phyloP scores from a whole-genome alignment of 768 basidiomycete species.

The Collybia mongolica region DNA sequence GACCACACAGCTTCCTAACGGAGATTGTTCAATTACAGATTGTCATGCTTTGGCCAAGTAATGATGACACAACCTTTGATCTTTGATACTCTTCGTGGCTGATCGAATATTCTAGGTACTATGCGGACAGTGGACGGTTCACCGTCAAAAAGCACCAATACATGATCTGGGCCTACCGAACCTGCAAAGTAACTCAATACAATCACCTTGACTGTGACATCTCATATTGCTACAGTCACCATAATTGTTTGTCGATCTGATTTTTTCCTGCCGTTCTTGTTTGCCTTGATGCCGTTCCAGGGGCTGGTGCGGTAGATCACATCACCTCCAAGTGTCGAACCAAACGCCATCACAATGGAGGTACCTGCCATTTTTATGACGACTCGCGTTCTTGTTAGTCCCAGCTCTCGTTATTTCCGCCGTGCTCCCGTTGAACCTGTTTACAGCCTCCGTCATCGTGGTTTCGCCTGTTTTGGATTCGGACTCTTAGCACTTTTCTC shows the following conservation, averaged over 20 bases:
- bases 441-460: no score
- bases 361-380: background rate
- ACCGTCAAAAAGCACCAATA: background rate
- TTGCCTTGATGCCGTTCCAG: background rate
- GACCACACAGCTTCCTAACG: background rate
- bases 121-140: constrained; percentile 1
- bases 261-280: background rate
- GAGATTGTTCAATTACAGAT: background rate
- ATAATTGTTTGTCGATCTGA: background rate
- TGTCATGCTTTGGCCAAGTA: background rate
- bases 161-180: constrained; percentile 1
- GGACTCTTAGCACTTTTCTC: no score
- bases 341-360: background rate
- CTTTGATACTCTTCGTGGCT: no score
- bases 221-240: background rate
- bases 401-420: background rate
- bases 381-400: background rate
- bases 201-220: background rate
- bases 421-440: background rate
- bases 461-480: no score
- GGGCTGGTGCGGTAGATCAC: background rate
- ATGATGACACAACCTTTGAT: no score
- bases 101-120: background rate
- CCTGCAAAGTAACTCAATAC: background rate
- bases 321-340: background rate